Evolutionary conservation across 1,139 yeast species (phyloP), one percentile per base, ranked within the genome.

Genomic region (Suhomyces ambrosiae): DNA sequence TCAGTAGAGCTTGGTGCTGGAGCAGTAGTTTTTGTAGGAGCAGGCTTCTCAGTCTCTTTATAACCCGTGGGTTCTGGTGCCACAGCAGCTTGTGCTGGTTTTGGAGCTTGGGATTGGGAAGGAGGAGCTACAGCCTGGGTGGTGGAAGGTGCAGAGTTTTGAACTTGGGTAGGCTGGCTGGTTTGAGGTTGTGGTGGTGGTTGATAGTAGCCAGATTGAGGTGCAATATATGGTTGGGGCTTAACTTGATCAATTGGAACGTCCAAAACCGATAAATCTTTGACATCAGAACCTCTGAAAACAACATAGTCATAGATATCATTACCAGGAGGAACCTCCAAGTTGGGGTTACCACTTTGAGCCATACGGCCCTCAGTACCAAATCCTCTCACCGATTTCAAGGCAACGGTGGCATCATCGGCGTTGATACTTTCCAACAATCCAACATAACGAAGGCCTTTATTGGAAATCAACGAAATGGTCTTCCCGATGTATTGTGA

Each of bases 331-430:
- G 82, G 77, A 30, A 89, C 82, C 59, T 88, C 96, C 47, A 76
- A 72, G 16, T 74, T 61, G 23, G 88, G 85, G 59, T 84, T 86
- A 23, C 81, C 80, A 31, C 51, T 53, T 35, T 57, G 61, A 17
- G 74, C 72, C 52, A 85, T 74, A 53, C 98, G 79, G 19, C 96
- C 97, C 60, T 92, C 98, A 11, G 97, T 86, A 39, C 98, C 98
- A 52, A 83, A 84, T 37, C 90, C 82, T 46, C 90, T 78, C 33
- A 92, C 98, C 35, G 82, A 74, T 39, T 78, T 77, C 53, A 92
- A 74, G 11, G 97, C 85, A 37, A 92, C 95, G 1, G 97, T 89
- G 46, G 96, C 88, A 48, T 86, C 87, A 42, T 86, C 90, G 13
- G 96, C 94, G 60, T 89, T 89, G 56, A 94, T 87, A 47, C 80